These are phyloP conservation scores for Heterobasidion irregulare DNA, from an alignment of 1,284 basidiomycete genomes.

Conservation along the genomic window DNA sequence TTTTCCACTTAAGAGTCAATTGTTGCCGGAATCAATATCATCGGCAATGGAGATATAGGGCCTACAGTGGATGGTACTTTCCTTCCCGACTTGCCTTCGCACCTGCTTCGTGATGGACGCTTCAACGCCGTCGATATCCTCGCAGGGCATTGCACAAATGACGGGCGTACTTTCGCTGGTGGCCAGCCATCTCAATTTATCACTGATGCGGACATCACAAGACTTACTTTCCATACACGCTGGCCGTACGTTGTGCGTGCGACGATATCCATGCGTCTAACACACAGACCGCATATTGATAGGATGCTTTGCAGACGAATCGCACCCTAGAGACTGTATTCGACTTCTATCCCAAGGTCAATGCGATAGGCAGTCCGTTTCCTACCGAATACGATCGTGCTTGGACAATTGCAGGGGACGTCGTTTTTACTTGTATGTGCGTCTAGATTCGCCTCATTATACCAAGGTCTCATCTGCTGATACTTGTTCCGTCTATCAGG, in stretches of 20 bases:
- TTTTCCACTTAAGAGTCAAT: constrained; percentile 18
- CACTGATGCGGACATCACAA: constrained; percentile 30
- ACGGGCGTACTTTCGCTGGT: constrained; percentile 31
- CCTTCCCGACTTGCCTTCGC: constrained; percentile 33
- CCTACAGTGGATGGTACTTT: constrained; percentile 30
- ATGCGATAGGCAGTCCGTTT: constrained; percentile 26
- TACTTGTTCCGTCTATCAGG: constrained; percentile 17
- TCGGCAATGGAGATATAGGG: constrained; percentile 19
- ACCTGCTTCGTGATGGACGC: constrained; percentile 27
- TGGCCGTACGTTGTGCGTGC: constrained; percentile 30
- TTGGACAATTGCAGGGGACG: constrained; percentile 31
- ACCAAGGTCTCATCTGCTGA: background rate
- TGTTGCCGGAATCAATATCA: constrained; percentile 29
- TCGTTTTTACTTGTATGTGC: constrained; percentile 38
- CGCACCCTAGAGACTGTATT: constrained; percentile 27
- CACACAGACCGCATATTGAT: background rate
- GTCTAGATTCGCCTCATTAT: constrained; percentile 8
- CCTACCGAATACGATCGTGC: constrained; percentile 32
- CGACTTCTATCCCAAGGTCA: constrained; percentile 29
- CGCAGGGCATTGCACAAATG: constrained; percentile 36
- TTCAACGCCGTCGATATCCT: constrained; percentile 31
- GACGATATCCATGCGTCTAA: background rate
- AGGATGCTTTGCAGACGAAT: constrained; percentile 22
- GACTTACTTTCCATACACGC: constrained; percentile 24
- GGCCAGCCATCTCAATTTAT: constrained; percentile 29